Evolutionary conservation across 345 rosid genomes (phyloP), one percentile per base, ranked within the genome.

Genomic region (Populus ilicifolia): DNA sequence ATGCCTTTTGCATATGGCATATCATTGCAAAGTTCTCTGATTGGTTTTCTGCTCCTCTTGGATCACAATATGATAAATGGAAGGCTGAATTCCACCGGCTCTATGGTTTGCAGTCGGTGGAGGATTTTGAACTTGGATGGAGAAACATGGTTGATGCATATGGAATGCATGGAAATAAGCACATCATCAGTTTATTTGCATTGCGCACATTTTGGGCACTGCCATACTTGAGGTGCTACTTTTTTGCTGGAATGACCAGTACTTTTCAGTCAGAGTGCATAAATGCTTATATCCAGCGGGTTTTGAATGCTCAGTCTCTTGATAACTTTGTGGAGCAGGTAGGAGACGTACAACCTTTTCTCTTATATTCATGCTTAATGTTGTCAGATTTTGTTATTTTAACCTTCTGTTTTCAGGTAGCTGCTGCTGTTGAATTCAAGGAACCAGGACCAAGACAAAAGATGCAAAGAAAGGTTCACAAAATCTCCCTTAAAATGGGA

Each of bases 51-150:
- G 63, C 81, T 46, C 79, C 85, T 29, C 90, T 87, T 27, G 90
- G 90, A 43, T 75, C 84, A 27, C 83, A 79, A 12, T 86, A 86
- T 67, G 90, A 87, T 81, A 83, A 84, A 35, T 89, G 88, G 90
- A 89, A 85, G 77, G 74, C 86, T 67, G 89, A 88, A 67, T 86
- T 88, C 75, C 78, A 78, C 79, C 78, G 80, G 17, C 87, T 89
- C 67, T 85, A 85, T 73, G 71, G 76, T 75, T 66, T 86, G 77
- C 84, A 79, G 5, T 72, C 70, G 10, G 77, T 70, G 48, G 88
- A 88, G 43, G 88, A 85, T 39, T 89, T 89, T 78, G 93, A 86
- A 73, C 72, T 50, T 73, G 85, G 78, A 69, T 89, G 93, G 91
- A 88, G 87, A 68, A 83, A 81, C 63, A 85, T 85, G 89, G 81